phyloP scores from a whole-genome alignment of 352 stramenopile genomes.

The Pythium monospermum region DNA sequence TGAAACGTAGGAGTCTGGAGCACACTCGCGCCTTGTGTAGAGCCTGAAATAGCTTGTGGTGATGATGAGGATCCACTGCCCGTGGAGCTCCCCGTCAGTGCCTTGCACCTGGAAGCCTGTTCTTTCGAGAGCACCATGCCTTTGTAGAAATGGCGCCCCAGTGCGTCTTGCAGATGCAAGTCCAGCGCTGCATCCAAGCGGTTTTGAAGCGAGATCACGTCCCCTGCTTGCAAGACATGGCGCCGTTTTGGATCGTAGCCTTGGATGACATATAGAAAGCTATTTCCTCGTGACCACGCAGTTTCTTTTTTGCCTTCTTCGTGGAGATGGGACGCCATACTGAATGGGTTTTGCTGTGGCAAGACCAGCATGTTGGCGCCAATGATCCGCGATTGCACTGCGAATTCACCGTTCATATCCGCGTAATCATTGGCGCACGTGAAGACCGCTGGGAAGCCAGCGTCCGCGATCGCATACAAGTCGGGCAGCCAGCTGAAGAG shows the following conservation, averaged over 20 bases:
- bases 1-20: constrained; percentile 41
- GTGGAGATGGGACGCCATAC: constrained; percentile 62
- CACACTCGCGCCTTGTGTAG: no score
- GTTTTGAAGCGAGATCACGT: constrained; percentile 31
- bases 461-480: constrained; percentile 46
- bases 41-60: not conserved
- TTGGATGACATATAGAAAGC: constrained; percentile 59
- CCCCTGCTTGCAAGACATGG: constrained; percentile 16
- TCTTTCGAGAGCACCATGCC: constrained; percentile 62
- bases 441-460: constrained; percentile 54
- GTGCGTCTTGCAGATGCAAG: constrained; percentile 44
- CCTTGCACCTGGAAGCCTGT: constrained; percentile 51
- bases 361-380: constrained; percentile 56
- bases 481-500: constrained; percentile 74
- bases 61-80: no score
- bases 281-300: constrained; percentile 64
- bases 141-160: constrained; percentile 56
- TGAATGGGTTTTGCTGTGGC: constrained; percentile 70
- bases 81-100: no score
- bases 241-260: constrained; percentile 32
- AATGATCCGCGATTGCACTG: constrained; percentile 55
- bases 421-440: constrained; percentile 76
- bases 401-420: constrained; percentile 78
- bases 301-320: constrained; percentile 61
- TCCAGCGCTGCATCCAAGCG: constrained; percentile 42